These are phyloP conservation scores for Cylindrodendrum hubeiense DNA, from an alignment of 2,329 filamentous ascomycete species.

Conservation along the genomic window DNA sequence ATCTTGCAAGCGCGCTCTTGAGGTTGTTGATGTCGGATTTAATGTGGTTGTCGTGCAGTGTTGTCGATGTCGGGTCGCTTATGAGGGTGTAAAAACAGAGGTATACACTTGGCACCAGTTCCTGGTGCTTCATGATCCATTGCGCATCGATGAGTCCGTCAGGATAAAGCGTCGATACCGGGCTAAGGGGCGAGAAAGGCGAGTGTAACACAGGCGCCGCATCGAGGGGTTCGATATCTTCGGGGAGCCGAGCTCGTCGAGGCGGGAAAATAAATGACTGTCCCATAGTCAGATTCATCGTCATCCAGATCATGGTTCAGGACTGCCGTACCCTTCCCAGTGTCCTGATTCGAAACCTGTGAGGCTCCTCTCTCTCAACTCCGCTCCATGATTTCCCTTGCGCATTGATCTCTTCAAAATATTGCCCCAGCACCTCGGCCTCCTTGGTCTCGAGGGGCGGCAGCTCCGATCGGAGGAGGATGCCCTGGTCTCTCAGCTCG, in stretches of 20 bases:
- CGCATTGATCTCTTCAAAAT: conserved; percentile 76
- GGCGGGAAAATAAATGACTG: conserved; percentile 69
- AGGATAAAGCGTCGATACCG: conserved; percentile 84
- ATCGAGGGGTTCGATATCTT: conserved; percentile 61
- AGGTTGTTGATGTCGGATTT: conserved; percentile 88
- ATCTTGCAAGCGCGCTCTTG: conserved; percentile 74
- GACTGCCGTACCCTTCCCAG: conserved; percentile 80
- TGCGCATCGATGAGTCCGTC: conserved; percentile 86
- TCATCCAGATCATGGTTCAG: conserved; percentile 28
- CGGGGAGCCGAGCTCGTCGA: conserved; percentile 66
- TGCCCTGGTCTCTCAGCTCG: conserved; percentile 68
- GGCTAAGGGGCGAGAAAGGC: conserved; percentile 89
- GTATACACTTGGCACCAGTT: conserved; percentile 83
- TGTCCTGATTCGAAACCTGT: conserved; percentile 76
- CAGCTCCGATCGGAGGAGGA: conserved; percentile 77
- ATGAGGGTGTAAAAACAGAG: conserved; percentile 85
- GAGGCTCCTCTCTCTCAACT: conserved; percentile 63
- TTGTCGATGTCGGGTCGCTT: conserved; percentile 78
- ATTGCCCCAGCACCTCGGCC: conserved; percentile 73
- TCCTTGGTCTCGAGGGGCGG: conserved; percentile 74
- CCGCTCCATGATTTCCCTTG: conserved; percentile 75
- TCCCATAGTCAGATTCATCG: conserved; percentile 43
- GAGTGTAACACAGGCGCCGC: conserved; percentile 80
- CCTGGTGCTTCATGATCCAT: conserved; percentile 92
- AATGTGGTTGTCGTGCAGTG: conserved; percentile 86